Evolutionary conservation across 2,329 filamentous ascomycete genomes (phyloP).

Genomic region (Leptographium radiaticola): DNA sequence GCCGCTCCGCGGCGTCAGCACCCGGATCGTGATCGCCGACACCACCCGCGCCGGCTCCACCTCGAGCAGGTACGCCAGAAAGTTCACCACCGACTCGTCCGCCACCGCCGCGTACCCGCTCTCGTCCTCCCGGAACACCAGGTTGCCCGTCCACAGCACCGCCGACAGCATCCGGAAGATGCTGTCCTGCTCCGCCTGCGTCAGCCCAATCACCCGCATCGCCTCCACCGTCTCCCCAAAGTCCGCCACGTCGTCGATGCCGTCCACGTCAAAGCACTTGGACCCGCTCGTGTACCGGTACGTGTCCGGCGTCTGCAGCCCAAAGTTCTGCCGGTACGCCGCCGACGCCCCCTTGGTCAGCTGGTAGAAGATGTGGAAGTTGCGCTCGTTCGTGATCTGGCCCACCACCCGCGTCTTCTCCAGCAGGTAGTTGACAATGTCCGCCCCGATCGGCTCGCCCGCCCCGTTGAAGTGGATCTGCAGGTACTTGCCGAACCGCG

Average conservation of each 20-base stretch:
- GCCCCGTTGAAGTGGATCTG: conserved; percentile 90
- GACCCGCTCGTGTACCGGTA: conserved; percentile 91
- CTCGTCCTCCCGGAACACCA: conserved; percentile 82
- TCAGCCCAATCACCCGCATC: conserved; percentile 87
- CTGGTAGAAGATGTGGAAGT: conserved; percentile 99
- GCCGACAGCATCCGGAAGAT: conserved; percentile 93
- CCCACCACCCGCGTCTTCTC: conserved; percentile 93
- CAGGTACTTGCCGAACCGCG: conserved; percentile 94
- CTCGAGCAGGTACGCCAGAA: conserved; percentile 86
- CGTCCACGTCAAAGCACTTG: conserved; percentile 87
- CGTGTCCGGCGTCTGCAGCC: conserved; percentile 80
- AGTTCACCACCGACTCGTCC: conserved; percentile 87
- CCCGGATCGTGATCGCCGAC: conserved; percentile 77
- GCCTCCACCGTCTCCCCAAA: conserved; percentile 84
- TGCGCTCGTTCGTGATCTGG: conserved; percentile 89
- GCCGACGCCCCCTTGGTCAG: conserved; percentile 91
- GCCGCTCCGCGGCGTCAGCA: conserved; percentile 57
- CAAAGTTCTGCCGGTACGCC: conserved; percentile 75
- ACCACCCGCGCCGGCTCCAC: conserved; percentile 70
- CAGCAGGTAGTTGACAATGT: conserved; percentile 95
- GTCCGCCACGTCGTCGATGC: conserved; percentile 83
- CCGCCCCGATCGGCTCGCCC: conserved; percentile 87
- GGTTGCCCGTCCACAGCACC: conserved; percentile 88
- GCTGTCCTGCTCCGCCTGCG: conserved; percentile 80
- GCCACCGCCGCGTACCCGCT: conserved; percentile 74